phyloP scores from a whole-genome alignment of 345 rosid genomes.

The Xanthoceras sorbifolium region DNA sequence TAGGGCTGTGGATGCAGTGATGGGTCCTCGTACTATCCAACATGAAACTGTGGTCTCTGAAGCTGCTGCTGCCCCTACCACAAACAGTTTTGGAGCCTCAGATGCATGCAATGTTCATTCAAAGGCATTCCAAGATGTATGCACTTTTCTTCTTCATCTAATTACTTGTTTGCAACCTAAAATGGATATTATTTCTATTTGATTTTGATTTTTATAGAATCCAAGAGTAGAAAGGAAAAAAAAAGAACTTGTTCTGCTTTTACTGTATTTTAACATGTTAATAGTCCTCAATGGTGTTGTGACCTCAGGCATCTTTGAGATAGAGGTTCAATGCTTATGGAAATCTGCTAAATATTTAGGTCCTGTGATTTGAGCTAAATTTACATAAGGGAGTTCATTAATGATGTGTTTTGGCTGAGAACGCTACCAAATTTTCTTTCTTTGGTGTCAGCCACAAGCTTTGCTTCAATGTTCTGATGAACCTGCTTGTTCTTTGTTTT shows the following conservation, averaged over 20 bases:
- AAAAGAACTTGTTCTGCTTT: not conserved
- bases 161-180: not conserved
- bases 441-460: not conserved
- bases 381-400: not conserved
- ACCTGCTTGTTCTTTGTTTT: not conserved
- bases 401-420: not conserved
- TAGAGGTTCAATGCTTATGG: not conserved
- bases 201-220: not conserved
- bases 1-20: constrained; percentile 88
- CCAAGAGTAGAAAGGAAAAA: not conserved
- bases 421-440: not conserved
- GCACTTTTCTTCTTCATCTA: constrained; percentile 9
- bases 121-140: constrained; percentile 94
- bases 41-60: constrained; percentile 68
- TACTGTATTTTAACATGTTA: not conserved
- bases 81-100: constrained; percentile 40
- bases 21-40: constrained; percentile 96
- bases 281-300: not conserved
- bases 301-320: not conserved
- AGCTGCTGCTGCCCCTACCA: constrained; percentile 47
- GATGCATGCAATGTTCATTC: constrained; percentile 75
- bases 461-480: not conserved
- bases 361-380: not conserved
- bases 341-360: not conserved
- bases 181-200: not conserved